Evolutionary conservation across 148 eudicot species (phyloP).

Genomic region (Selenicereus undatus): DNA sequence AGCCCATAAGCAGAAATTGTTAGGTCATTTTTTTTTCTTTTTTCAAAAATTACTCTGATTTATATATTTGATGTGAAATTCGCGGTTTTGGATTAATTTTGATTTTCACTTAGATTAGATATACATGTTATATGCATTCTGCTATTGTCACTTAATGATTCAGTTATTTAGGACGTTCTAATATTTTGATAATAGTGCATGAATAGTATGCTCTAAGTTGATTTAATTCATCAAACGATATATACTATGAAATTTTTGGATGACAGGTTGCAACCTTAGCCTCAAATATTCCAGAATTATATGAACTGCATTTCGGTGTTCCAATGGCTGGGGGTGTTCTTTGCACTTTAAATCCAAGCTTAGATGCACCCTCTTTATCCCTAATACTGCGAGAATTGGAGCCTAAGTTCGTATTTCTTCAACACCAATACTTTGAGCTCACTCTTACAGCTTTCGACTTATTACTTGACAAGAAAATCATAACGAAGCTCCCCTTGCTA

Average conservation of each 20-base stretch:
- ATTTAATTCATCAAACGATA: not conserved
- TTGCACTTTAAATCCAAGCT: slow-evolving; percentile 18
- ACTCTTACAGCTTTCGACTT: not conserved
- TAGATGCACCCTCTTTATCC: slow-evolving; percentile 21
- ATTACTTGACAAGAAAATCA: not conserved
- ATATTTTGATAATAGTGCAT: too few species aligned
- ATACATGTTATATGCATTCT: too few species aligned
- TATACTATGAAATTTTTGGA: not conserved
- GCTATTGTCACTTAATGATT: too few species aligned
- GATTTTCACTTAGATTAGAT: too few species aligned
- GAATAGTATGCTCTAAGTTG: too few species aligned
- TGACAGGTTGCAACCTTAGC: slow-evolving; percentile 19
- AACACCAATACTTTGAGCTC: not conserved
- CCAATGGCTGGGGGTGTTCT: slow-evolving; percentile 26
- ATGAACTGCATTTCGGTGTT: slow-evolving; percentile 23
- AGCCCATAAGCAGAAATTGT: too few species aligned
- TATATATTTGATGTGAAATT: too few species aligned
- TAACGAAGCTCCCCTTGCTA: slow-evolving; percentile 8
- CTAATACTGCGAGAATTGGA: slow-evolving; percentile 9
- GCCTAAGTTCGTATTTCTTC: slow-evolving; percentile 15
- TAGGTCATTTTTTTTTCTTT: too few species aligned
- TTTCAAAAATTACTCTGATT: too few species aligned
- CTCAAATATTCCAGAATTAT: slow-evolving; percentile 19
- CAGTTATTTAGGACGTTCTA: too few species aligned
- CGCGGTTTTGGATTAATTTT: too few species aligned